Conservation (phyloP, 805 yeast genomes). For the Schizosaccharomyces japonicus region DNA sequence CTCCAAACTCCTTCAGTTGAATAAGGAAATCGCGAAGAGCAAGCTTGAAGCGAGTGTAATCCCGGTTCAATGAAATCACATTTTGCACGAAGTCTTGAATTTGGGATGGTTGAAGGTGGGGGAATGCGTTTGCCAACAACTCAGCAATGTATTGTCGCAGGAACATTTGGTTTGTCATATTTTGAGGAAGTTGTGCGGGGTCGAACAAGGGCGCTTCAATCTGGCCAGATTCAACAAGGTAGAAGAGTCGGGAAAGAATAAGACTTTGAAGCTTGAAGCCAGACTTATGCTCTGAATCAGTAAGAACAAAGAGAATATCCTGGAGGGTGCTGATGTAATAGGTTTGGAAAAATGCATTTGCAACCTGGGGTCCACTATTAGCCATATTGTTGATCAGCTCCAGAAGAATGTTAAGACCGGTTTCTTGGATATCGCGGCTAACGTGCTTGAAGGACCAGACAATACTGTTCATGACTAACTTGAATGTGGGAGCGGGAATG, state of each 20-base stretch:
- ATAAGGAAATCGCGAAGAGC: conserved; percentile 84
- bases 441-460: conserved; percentile 97
- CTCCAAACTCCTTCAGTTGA: conserved; percentile 87
- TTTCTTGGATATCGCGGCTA: conserved; percentile 85
- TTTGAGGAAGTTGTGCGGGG: conserved; percentile 60
- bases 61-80: conserved; percentile 42
- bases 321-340: conserved; percentile 73
- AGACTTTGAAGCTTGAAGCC: conserved; percentile 78
- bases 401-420: conserved; percentile 61
- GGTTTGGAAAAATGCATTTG: conserved; percentile 67
- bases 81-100: conserved; percentile 60
- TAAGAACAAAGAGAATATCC: conserved; percentile 77
- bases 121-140: conserved; percentile 73
- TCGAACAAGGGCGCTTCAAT: conserved; percentile 58
- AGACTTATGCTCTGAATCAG: conserved; percentile 93
- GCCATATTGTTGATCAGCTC: conserved; percentile 74
- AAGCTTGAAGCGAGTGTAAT: conserved; percentile 52
- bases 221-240: conserved; percentile 52
- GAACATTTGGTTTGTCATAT: conserved; percentile 58
- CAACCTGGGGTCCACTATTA: conserved; percentile 46
- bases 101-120: conserved; percentile 67
- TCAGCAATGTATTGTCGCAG: conserved; percentile 60
- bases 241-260: conserved; percentile 59
- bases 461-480: conserved; percentile 73
- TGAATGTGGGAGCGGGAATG: conserved; percentile 79